phyloP scores from a whole-genome alignment of 805 yeast genomes.

The Wickerhamomyces bisporus region DNA sequence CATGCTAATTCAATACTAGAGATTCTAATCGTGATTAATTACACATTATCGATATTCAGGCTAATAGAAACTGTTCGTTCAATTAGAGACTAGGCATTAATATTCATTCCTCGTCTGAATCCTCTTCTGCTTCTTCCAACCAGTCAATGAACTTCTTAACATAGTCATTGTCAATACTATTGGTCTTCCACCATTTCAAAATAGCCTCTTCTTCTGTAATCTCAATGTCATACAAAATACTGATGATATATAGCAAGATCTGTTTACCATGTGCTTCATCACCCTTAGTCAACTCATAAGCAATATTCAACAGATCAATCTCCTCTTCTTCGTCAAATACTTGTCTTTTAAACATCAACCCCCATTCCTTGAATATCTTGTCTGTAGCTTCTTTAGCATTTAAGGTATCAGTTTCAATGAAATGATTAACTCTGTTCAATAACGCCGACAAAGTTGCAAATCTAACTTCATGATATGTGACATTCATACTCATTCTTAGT shows the following conservation, averaged over 20 bases:
- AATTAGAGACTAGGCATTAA: not conserved
- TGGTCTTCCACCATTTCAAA: slow-evolving; percentile 73
- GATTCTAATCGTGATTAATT: no score
- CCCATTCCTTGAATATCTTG: slow-evolving; percentile 79
- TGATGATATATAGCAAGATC: slow-evolving; percentile 44
- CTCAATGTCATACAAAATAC: slow-evolving; percentile 73
- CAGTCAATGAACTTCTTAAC: slow-evolving; percentile 79
- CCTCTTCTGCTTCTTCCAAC: slow-evolving; percentile 76
- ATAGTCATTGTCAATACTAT: slow-evolving; percentile 34
- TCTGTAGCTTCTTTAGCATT: slow-evolving; percentile 70
- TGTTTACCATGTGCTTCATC: slow-evolving; percentile 36
- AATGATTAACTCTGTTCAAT: slow-evolving; percentile 61
- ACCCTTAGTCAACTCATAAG: slow-evolving; percentile 37
- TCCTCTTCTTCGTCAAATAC: slow-evolving; percentile 79
- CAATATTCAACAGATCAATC: slow-evolving; percentile 52
- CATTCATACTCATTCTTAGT: slow-evolving; percentile 95
- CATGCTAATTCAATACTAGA: no score
- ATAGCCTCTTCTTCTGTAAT: slow-evolving; percentile 78
- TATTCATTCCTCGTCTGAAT: slow-evolving; percentile 39
- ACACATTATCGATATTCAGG: no score
- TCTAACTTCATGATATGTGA: slow-evolving; percentile 88
- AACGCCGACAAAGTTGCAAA: slow-evolving; percentile 73
- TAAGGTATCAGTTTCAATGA: slow-evolving; percentile 71
- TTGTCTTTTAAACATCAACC: slow-evolving; percentile 73
- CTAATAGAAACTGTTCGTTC: no score